Conservation (phyloP, 176 grass and related monocot species). For the Otatea glauca region DNA sequence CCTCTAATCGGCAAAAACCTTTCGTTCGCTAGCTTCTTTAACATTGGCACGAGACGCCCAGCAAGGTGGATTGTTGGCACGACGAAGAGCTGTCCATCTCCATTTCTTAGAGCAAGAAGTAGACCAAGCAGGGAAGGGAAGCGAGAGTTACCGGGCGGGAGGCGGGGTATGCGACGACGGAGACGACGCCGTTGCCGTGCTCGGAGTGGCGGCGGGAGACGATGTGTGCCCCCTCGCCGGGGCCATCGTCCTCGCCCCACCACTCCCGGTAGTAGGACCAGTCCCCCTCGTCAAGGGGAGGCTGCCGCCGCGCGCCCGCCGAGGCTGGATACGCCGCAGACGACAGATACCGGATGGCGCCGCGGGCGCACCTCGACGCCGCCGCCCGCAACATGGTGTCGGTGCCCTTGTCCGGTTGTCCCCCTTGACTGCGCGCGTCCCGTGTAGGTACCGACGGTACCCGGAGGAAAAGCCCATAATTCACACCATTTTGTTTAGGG, state of each 20-base stretch:
- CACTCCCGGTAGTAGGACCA: slow-evolving; percentile 77
- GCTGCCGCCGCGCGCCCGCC: neutral
- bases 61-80: neutral
- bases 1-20: neutral
- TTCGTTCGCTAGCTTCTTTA: neutral
- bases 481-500: too few species aligned
- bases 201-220: slow-evolving; percentile 65
- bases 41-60: neutral
- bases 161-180: slow-evolving; percentile 73
- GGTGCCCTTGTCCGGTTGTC: too few species aligned
- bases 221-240: slow-evolving; percentile 54
- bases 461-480: neutral
- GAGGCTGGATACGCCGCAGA: slow-evolving; percentile 17
- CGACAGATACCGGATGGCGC: slow-evolving; percentile 49
- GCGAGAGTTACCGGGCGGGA: slow-evolving; percentile 55
- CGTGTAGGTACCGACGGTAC: neutral
- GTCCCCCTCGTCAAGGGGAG: slow-evolving; percentile 65
- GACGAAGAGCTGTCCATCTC: neutral
- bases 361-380: slow-evolving; percentile 25
- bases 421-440: neutral
- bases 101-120: neutral
- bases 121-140: neutral
- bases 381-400: slow-evolving; percentile 53
- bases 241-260: slow-evolving; percentile 72
- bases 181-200: slow-evolving; percentile 83